These are phyloP conservation scores for Mycena epipterygia DNA, from an alignment of 768 basidiomycete genomes.

Conservation along the genomic window DNA sequence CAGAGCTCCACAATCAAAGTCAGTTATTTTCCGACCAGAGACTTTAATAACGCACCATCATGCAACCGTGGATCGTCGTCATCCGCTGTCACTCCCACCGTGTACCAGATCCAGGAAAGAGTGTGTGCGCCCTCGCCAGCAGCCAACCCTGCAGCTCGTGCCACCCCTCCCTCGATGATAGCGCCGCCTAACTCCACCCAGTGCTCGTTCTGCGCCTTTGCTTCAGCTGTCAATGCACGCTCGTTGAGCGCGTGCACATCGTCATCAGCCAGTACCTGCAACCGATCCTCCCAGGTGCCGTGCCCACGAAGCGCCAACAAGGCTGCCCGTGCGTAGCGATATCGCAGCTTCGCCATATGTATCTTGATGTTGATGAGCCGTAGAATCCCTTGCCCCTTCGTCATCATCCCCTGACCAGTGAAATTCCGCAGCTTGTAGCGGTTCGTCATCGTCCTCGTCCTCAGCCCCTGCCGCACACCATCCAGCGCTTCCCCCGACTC, in stretches of 20 bases:
- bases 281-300: not conserved
- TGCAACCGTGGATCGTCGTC: not conserved
- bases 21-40: not conserved
- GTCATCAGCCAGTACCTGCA: not conserved
- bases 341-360: not conserved
- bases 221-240: not conserved
- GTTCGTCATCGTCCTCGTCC: constrained; percentile 7
- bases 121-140: not conserved
- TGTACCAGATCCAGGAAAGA: constrained; percentile 16
- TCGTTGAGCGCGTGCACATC: constrained; percentile 10
- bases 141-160: not conserved
- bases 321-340: constrained; percentile 1
- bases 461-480: not conserved
- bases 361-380: constrained; percentile 1
- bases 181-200: not conserved
- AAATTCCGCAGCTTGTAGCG: not conserved
- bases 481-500: constrained; percentile 7
- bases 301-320: not conserved
- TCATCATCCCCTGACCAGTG: constrained; percentile 1
- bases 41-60: not conserved
- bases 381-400: not conserved
- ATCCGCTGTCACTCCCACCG: not conserved
- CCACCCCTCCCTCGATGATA: constrained; percentile 1
- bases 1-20: not conserved
- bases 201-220: not conserved